Evolutionary conservation across 2,329 filamentous ascomycete genomes (phyloP), one percentile per base, ranked within the genome.

Genomic region (Aspergillus novofumigatus): DNA sequence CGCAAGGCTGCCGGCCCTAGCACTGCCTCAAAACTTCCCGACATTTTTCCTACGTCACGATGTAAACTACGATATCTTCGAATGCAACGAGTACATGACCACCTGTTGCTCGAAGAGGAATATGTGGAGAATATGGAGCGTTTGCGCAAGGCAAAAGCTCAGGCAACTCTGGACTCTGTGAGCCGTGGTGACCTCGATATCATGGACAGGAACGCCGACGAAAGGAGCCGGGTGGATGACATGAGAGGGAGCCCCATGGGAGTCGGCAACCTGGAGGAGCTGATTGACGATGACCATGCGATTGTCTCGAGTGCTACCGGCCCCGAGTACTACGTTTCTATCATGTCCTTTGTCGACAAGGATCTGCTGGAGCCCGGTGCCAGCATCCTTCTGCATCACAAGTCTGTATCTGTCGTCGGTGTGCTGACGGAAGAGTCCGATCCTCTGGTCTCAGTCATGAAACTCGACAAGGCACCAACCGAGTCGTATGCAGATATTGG

Each of bases 271-370:
- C 80, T 99, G 65, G 94, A 99, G 77, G 94, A 99, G 80, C 89
- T 99, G 81, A 99, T 99, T 72, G 94, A 99, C 70, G 94, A 99
- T 74, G 94, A 99, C 78, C 94, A 99, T 71, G 94, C 94, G 61
- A 99, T 99, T 71, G 94, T 99, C 38, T 97, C 92, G 20, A 96
- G 92, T 74, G 95, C 94, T 0, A 97, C 94, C 6, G 94, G 94
- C 0, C 94, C 94, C 1, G 94, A 99, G 76, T 99, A 96, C 83
- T 99, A 97, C 75, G 94, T 99, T 65, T 97, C 92, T 67, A 99
- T 99, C 83, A 97, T 97, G 94, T 97, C 93, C 55, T 99, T 99
- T 70, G 94, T 99, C 64, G 94, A 99, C 82, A 99, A 99, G 78
- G 94, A 99, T 70, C 85, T 99, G 3, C 83, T 99, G 47, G 94